Conservation (phyloP, 2,329 filamentous ascomycete genomes). For the Cladosporium colombiae region DNA sequence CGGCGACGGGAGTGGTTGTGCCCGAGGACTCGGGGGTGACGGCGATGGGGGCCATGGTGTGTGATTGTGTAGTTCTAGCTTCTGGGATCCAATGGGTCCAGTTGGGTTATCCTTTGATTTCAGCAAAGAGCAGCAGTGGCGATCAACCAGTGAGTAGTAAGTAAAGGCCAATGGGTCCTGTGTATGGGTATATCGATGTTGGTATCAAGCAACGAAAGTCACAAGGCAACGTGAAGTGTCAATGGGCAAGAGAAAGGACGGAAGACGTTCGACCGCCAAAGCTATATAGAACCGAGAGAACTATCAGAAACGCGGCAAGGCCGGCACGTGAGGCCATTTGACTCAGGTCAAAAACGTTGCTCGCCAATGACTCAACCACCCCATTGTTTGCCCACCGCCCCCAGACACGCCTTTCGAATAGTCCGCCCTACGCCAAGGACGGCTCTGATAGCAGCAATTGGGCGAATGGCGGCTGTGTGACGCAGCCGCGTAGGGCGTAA, state of each 20-base stretch:
- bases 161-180: not conserved
- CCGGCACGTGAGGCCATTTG: conserved; percentile 3
- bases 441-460: not conserved
- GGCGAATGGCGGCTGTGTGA: conserved; percentile 8
- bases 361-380: conserved; percentile 9
- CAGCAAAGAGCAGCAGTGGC: not conserved
- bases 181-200: not conserved
- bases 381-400: conserved; percentile 1
- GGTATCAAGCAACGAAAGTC: not conserved
- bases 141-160: not conserved
- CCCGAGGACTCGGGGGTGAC: conserved; percentile 40
- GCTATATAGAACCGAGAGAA: not conserved
- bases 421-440: conserved; percentile 9
- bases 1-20: conserved; percentile 38
- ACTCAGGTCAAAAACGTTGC: not conserved
- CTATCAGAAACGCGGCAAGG: not conserved
- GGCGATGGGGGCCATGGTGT: conserved; percentile 35
- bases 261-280: not conserved
- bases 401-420: not conserved
- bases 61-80: not conserved
- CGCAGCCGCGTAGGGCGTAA: conserved; percentile 9
- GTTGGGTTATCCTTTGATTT: not conserved
- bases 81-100: not conserved
- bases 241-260: not conserved
- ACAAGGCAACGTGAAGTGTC: not conserved